Evolutionary conservation across 1,284 basidiomycete species (phyloP).

Genomic region (Marasmius sp.): DNA sequence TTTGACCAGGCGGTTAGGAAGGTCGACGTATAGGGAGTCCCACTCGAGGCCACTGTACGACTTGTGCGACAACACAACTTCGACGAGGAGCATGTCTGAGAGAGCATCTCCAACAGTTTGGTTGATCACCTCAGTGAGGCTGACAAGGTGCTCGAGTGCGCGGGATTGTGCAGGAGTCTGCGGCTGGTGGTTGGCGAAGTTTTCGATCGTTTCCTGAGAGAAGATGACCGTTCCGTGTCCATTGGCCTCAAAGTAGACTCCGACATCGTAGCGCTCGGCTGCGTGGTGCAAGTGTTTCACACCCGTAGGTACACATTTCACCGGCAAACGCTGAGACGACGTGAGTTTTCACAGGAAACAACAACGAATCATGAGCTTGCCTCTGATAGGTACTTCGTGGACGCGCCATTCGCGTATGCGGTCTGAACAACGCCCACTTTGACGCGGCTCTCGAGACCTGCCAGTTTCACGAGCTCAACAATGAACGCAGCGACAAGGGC

Average conservation of each 20-base stretch:
- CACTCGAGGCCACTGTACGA: slow-evolving; percentile 86
- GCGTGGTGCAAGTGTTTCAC: slow-evolving; percentile 99
- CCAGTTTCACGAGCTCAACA: slow-evolving; percentile 83
- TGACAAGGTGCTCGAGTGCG: slow-evolving; percentile 75
- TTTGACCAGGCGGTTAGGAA: slow-evolving; percentile 97
- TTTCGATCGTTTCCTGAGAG: slow-evolving; percentile 70
- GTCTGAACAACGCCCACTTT: slow-evolving; percentile 96
- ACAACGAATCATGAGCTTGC: slow-evolving; percentile 39
- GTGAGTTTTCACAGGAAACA: slow-evolving; percentile 4
- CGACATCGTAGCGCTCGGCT: slow-evolving; percentile 90
- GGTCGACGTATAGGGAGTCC: slow-evolving; percentile 92
- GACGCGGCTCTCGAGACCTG: slow-evolving; percentile 72
- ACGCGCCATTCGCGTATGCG: slow-evolving; percentile 97
- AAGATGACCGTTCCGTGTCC: slow-evolving; percentile 98
- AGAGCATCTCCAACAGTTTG: slow-evolving; percentile 98
- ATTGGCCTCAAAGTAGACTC: slow-evolving; percentile 99
- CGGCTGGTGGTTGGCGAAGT: slow-evolving; percentile 64
- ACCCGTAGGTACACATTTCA: slow-evolving; percentile 94
- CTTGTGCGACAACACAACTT: slow-evolving; percentile 88
- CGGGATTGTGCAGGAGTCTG: slow-evolving; percentile 79
- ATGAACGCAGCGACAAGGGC: slow-evolving; percentile 93
- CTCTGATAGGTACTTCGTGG: slow-evolving; percentile 87
- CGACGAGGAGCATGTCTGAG: slow-evolving; percentile 95
- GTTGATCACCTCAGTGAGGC: slow-evolving; percentile 88
- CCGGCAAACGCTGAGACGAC: slow-evolving; percentile 74